phyloP scores from a whole-genome alignment of 805 yeast genomes.

The Saturnispora dispora region DNA sequence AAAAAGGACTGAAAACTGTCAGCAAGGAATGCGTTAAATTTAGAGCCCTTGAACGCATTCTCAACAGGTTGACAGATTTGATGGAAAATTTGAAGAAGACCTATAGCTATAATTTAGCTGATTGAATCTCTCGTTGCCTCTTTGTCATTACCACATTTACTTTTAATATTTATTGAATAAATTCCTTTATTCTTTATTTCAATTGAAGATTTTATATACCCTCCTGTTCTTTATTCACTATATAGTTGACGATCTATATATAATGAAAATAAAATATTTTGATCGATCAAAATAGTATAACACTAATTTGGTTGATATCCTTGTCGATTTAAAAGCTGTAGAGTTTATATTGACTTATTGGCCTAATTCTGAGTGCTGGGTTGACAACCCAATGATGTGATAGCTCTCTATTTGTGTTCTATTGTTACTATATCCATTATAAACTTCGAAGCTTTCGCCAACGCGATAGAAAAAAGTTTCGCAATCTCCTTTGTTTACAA shows the following conservation, averaged over 20 bases:
- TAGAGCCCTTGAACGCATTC: constrained; percentile 17
- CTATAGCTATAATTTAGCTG: background rate
- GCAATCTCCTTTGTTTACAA: background rate
- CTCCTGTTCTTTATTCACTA: background rate
- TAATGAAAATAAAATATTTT: too few species aligned
- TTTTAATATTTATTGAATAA: background rate
- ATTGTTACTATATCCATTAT: too few species aligned
- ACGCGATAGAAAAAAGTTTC: background rate
- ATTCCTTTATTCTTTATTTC: background rate
- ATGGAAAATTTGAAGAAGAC: constrained; percentile 15
- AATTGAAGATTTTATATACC: background rate
- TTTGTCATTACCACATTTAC: background rate
- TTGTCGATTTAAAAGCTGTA: too few species aligned
- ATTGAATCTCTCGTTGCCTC: background rate
- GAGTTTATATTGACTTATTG: too few species aligned
- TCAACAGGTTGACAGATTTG: constrained; percentile 13
- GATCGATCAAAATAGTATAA: too few species aligned
- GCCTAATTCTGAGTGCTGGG: too few species aligned
- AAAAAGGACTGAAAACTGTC: constrained; percentile 19
- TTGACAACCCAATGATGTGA: background rate
- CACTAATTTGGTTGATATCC: too few species aligned
- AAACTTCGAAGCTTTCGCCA: background rate
- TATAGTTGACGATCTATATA: background rate
- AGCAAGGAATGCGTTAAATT: constrained; percentile 19
- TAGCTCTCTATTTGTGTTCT: too few species aligned